phyloP scores from a whole-genome alignment of 1,139 yeast genomes.

The Taphrina deformans region DNA sequence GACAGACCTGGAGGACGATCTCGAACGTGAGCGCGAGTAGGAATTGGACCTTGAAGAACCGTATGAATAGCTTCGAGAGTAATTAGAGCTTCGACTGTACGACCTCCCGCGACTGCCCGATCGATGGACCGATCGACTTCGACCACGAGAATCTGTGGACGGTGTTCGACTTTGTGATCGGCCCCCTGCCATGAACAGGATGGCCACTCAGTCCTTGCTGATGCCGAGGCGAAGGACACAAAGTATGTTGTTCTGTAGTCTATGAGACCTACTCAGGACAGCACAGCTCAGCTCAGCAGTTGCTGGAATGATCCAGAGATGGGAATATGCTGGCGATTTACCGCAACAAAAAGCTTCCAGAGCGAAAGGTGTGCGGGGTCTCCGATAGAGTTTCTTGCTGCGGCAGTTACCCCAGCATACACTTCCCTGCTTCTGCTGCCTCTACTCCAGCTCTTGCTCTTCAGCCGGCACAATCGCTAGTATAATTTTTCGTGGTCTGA shows the following conservation, averaged over 20 bases:
- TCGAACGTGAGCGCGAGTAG: slow-evolving; percentile 2
- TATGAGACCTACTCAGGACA: no score
- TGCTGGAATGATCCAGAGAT: no score
- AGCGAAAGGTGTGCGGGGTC: not conserved
- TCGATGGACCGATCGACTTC: not conserved
- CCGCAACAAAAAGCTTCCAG: no score
- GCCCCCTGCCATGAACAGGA: not conserved
- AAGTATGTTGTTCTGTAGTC: no score
- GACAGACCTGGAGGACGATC: not conserved
- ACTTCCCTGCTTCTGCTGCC: not conserved
- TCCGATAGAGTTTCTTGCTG: not conserved
- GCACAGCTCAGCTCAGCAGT: no score
- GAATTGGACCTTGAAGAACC: slow-evolving; percentile 2
- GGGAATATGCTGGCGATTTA: no score
- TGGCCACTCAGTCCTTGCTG: no score
- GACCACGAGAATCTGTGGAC: not conserved
- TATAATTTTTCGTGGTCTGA: no score
- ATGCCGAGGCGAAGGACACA: no score
- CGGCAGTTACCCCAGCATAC: not conserved
- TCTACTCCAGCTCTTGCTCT: no score
- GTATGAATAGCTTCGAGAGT: not conserved
- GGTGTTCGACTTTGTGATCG: not conserved
- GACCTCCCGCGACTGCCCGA: slow-evolving; percentile 6
- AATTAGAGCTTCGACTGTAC: not conserved
- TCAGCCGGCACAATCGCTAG: no score